Evolutionary conservation across 2,329 filamentous ascomycete genomes (phyloP).

Genomic region (Biscogniauxia mediterranea): DNA sequence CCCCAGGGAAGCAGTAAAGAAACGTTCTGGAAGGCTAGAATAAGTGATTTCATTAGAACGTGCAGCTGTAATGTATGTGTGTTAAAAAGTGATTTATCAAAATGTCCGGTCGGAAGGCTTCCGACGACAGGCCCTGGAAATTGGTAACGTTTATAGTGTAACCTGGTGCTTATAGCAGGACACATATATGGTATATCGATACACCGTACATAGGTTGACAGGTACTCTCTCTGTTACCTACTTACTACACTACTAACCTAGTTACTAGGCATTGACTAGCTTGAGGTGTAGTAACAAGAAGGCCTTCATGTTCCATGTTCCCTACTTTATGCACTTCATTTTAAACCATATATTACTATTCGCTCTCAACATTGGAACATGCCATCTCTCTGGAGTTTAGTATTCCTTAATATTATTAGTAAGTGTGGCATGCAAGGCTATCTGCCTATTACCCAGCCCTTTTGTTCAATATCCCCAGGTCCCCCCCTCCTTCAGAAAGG

Average conservation of each 20-base stretch:
- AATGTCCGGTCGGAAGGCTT: conserved; percentile 20
- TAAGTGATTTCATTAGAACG: neutral
- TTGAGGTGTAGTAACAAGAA: neutral
- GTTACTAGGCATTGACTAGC: too few species aligned
- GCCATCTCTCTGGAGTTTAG: neutral
- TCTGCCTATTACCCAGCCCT: neutral
- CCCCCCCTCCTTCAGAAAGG: neutral
- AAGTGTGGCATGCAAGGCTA: neutral
- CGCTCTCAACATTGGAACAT: neutral
- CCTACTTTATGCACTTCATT: neutral
- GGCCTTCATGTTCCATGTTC: neutral
- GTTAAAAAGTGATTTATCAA: neutral
- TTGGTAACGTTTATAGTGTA: neutral
- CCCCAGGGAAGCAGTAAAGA: conserved; percentile 4
- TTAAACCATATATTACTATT: neutral
- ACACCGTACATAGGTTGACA: too few species aligned
- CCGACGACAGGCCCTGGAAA: conserved; percentile 9
- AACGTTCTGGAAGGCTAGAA: conserved; percentile 6
- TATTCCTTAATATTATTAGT: neutral
- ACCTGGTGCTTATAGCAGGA: neutral
- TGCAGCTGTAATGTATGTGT: conserved; percentile 2
- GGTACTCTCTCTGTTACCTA: too few species aligned
- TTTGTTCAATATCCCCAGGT: neutral
- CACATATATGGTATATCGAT: neutral
- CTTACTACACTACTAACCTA: too few species aligned